Conservation (phyloP, 2,329 filamentous ascomycete species). For the Alternaria tenuissima region DNA sequence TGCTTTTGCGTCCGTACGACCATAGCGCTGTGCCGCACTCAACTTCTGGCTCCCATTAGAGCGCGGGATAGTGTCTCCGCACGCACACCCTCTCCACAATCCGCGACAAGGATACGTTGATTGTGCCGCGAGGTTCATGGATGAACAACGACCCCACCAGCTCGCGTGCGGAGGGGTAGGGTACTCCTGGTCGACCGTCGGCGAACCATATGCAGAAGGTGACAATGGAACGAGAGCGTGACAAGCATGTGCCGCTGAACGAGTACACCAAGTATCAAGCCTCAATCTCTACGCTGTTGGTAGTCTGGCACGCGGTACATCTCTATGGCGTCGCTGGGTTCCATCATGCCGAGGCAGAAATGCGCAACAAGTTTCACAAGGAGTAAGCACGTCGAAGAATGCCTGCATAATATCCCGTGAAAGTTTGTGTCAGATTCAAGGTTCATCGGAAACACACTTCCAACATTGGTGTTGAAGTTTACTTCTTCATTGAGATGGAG, state of each 20-base stretch:
- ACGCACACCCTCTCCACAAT: slow-evolving; percentile 28
- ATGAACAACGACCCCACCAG: slow-evolving; percentile 35
- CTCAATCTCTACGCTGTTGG: slow-evolving; percentile 3
- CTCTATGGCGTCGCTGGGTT: neutral
- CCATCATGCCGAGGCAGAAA: slow-evolving; percentile 12
- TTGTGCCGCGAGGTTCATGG: slow-evolving; percentile 30
- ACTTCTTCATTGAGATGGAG: neutral
- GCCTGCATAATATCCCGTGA: neutral
- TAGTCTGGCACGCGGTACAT: neutral
- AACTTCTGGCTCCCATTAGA: slow-evolving; percentile 17
- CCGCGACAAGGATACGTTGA: slow-evolving; percentile 30
- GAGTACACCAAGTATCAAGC: slow-evolving; percentile 10
- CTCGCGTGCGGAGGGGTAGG: slow-evolving; percentile 30
- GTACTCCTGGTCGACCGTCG: slow-evolving; percentile 17
- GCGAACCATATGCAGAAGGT: slow-evolving; percentile 41
- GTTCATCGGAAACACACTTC: neutral
- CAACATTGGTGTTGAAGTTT: neutral
- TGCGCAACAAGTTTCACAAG: slow-evolving; percentile 1
- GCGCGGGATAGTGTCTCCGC: slow-evolving; percentile 35
- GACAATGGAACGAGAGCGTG: slow-evolving; percentile 29
- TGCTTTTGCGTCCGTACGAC: slow-evolving; percentile 21
- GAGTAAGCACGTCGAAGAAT: neutral
- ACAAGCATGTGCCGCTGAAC: slow-evolving; percentile 25
- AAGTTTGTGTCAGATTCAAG: neutral
- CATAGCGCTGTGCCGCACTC: slow-evolving; percentile 15